These are phyloP conservation scores for Hymenoscyphus infarciens DNA, from an alignment of 2,329 filamentous ascomycete genomes.

Conservation along the genomic window DNA sequence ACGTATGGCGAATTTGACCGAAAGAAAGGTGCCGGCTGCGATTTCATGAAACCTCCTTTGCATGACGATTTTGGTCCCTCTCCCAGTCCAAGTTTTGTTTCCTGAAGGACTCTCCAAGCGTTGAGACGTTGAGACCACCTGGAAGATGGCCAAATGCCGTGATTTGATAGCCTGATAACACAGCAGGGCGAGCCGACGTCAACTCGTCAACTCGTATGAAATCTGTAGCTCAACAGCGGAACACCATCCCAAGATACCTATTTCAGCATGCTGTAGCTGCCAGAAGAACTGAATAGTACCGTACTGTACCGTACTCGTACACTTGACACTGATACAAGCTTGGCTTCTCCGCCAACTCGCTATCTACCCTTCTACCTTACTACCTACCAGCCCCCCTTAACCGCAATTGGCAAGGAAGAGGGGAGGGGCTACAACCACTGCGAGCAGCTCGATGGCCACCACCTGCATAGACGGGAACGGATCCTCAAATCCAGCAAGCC, in stretches of 20 bases:
- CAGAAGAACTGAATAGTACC: too few relatives aligned
- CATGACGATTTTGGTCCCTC: not conserved
- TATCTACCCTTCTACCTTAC: too few relatives aligned
- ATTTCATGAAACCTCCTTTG: not conserved
- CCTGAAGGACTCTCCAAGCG: too few relatives aligned
- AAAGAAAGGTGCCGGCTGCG: too few relatives aligned
- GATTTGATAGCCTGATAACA: conserved; percentile 2
- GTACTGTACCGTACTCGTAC: too few relatives aligned
- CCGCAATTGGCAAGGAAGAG: not conserved
- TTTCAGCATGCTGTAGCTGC: not conserved
- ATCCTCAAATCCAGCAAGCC: not conserved
- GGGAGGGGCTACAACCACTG: not conserved
- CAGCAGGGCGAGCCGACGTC: not conserved
- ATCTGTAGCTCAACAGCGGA: not conserved
- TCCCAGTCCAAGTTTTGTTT: too few relatives aligned
- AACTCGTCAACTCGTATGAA: not conserved
- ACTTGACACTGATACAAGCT: not conserved
- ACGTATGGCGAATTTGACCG: not conserved
- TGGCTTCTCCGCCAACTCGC: not conserved
- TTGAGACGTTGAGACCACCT: too few relatives aligned
- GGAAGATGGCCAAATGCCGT: too few relatives aligned
- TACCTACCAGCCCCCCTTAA: not conserved
- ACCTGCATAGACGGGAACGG: too few relatives aligned
- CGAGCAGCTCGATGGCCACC: not conserved
- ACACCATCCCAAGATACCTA: not conserved